phyloP scores from a whole-genome alignment of 768 basidiomycete species.

The Inosperma sp. region DNA sequence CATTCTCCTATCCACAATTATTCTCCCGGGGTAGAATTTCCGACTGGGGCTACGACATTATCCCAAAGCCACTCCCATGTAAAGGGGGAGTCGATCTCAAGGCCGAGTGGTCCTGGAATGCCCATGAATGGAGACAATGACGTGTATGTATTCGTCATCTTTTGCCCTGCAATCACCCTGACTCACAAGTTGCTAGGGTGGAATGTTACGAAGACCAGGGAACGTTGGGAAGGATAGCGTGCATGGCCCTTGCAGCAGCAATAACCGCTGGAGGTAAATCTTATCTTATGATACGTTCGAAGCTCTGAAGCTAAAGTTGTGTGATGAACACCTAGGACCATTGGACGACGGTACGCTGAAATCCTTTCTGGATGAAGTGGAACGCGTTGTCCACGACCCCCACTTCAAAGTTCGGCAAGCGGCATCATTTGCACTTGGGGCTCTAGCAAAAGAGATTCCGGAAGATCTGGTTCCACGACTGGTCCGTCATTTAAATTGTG shows the following conservation, averaged over 20 bases:
- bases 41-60: slow-evolving; percentile 2
- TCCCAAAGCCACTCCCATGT: slow-evolving; percentile 1
- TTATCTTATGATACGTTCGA: slow-evolving; percentile 2
- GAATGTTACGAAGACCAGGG: slow-evolving; percentile 59
- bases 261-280: slow-evolving; percentile 71
- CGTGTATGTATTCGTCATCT: slow-evolving; percentile 7
- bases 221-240: slow-evolving; percentile 78
- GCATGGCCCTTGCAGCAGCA: slow-evolving; percentile 91
- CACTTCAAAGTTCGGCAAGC: slow-evolving; percentile 80
- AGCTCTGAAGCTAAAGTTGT: slow-evolving; percentile 6
- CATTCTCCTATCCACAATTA: slow-evolving; percentile 5
- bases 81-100: slow-evolving; percentile 1
- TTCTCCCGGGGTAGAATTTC: slow-evolving; percentile 13
- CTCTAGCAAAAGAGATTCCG: slow-evolving; percentile 84
- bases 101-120: background rate
- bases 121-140: slow-evolving; percentile 5
- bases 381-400: slow-evolving; percentile 58
- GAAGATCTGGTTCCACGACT: slow-evolving; percentile 60
- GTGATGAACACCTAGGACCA: slow-evolving; percentile 47
- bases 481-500: slow-evolving; percentile 35
- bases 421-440: slow-evolving; percentile 83
- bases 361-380: slow-evolving; percentile 72
- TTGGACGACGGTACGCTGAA: slow-evolving; percentile 51
- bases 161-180: background rate
- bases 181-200: slow-evolving; percentile 17